phyloP scores from a whole-genome alignment of 2,329 filamentous ascomycete species.

The Sarocladiaceae sp. region DNA sequence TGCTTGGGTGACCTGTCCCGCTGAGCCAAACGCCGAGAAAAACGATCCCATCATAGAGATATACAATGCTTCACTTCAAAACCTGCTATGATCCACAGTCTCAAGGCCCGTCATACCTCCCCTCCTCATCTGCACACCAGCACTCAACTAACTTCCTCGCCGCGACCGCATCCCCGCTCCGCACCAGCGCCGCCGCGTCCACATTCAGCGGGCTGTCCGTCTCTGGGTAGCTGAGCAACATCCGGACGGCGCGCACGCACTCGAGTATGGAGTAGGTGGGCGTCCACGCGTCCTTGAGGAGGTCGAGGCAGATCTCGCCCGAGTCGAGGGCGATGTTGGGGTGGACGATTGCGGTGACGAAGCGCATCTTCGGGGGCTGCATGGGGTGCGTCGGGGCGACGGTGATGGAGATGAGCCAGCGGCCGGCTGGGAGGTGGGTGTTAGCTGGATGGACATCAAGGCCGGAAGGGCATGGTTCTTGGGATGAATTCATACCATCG shows the following conservation, averaged over 20 bases:
- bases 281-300: constrained; percentile 74
- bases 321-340: constrained; percentile 66
- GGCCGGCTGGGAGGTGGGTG: constrained; percentile 46
- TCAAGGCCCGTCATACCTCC: constrained; percentile 30
- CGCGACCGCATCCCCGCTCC: constrained; percentile 61
- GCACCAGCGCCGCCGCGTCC: constrained; percentile 65
- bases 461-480: neutral
- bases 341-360: constrained; percentile 80
- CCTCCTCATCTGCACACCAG: constrained; percentile 46
- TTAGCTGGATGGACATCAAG: constrained; percentile 1
- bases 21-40: no score
- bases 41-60: no score
- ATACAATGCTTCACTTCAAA: neutral
- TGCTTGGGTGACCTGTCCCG: no score
- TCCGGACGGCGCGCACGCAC: constrained; percentile 65
- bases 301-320: constrained; percentile 90
- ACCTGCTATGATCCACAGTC: neutral
- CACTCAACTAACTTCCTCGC: constrained; percentile 65
- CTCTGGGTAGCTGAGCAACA: constrained; percentile 59
- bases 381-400: constrained; percentile 77
- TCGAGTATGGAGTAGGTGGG: constrained; percentile 77
- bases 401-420: constrained; percentile 74
- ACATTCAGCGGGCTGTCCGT: constrained; percentile 73
- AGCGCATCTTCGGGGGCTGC: constrained; percentile 68
- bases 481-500: constrained; percentile 36